These are phyloP conservation scores for Paragyromitra xinjiangensis DNA, from an alignment of 495 filamentous ascomycete species.

Conservation along the genomic window DNA sequence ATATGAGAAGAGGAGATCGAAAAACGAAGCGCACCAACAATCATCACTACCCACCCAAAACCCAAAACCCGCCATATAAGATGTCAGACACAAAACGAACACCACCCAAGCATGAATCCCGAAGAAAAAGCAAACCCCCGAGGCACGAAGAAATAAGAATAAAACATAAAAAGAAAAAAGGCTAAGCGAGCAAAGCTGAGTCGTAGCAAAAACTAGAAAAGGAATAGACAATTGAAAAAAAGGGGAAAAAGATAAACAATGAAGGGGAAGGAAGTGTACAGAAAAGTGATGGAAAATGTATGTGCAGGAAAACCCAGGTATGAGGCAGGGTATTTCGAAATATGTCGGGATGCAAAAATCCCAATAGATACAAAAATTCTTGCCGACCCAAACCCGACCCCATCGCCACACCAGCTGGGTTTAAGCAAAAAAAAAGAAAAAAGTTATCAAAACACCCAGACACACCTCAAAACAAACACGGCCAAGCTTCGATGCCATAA, in stretches of 20 bases:
- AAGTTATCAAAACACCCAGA: constrained; percentile 48
- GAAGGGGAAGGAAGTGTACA: constrained; percentile 52
- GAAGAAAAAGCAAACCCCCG: constrained; percentile 46
- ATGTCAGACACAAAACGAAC: constrained; percentile 52
- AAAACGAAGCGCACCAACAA: constrained; percentile 51
- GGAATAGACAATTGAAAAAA: constrained; percentile 40
- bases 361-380: constrained; percentile 56
- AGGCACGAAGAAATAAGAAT: constrained; percentile 53
- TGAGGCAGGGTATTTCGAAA: constrained; percentile 56
- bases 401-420: constrained; percentile 45
- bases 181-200: constrained; percentile 43
- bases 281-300: constrained; percentile 52
- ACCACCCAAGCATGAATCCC: constrained; percentile 52
- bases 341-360: constrained; percentile 52
- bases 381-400: constrained; percentile 43
- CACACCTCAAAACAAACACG: constrained; percentile 32
- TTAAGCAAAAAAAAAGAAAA: constrained; percentile 48
- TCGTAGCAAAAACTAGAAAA: constrained; percentile 38
- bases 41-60: constrained; percentile 48
- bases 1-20: constrained; percentile 55
- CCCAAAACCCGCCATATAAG: constrained; percentile 53
- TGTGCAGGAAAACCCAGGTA: constrained; percentile 56
- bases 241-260: constrained; percentile 41
- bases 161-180: constrained; percentile 33
- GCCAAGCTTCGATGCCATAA: constrained; percentile 35